Conservation (phyloP, 2,329 filamentous ascomycete species). For the Penicillium sp. region DNA sequence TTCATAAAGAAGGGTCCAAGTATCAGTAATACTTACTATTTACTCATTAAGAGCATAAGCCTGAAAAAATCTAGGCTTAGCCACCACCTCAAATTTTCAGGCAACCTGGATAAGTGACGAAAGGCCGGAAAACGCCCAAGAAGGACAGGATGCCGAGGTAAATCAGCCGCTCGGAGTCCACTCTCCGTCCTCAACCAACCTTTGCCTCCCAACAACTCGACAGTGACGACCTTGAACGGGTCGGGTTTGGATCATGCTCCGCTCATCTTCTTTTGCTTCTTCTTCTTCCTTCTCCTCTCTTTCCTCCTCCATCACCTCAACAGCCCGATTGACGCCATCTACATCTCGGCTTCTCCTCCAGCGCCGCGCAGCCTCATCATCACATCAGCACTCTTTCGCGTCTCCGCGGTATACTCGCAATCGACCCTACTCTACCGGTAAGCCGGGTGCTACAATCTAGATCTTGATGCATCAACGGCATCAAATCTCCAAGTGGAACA, state of each 20-base stretch:
- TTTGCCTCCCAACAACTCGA: constrained; percentile 24
- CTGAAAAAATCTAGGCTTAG: neutral
- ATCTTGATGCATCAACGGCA: neutral
- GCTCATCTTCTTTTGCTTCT: constrained; percentile 8
- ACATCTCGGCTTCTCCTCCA: constrained; percentile 18
- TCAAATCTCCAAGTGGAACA: neutral
- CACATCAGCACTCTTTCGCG: neutral
- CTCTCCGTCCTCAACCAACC: constrained; percentile 19
- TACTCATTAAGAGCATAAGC: neutral
- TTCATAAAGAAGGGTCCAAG: neutral
- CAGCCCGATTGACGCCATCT: constrained; percentile 29
- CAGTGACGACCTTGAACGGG: neutral
- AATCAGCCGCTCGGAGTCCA: constrained; percentile 14
- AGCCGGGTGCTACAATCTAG: neutral
- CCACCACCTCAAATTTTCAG: neutral
- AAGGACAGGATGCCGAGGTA: constrained; percentile 26
- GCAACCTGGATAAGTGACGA: neutral
- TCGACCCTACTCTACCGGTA: constrained; percentile 23
- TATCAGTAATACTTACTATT: neutral
- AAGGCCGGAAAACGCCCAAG: constrained; percentile 4
- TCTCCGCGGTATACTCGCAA: neutral
- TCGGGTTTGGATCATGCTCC: constrained; percentile 25
- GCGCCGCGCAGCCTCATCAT: constrained; percentile 9
- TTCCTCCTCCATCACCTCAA: constrained; percentile 20
- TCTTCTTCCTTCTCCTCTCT: constrained; percentile 3